Percentiles rank a stretch among this genome's conserved stretches.
Evolutionary conservation across 352 stramenopile genomes (phyloP).

Genomic region (Phytophthora citricola): DNA sequence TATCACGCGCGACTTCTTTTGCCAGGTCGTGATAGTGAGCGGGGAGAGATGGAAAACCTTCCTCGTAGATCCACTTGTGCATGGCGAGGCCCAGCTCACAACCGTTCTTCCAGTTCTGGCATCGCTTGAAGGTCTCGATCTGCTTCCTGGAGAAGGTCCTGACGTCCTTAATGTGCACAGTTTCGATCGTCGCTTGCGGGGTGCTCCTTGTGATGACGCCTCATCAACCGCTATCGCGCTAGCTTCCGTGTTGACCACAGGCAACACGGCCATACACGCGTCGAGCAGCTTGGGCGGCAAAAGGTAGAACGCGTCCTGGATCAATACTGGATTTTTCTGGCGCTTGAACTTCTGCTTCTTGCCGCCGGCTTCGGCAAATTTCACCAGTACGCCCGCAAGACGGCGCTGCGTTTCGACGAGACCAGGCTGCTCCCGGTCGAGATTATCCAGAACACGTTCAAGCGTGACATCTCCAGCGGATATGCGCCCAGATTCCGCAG

Average conservation of each 20-base stretch:
- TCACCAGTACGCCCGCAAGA: neutral
- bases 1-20: neutral
- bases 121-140: constrained; percentile 14
- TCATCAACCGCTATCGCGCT: neutral
- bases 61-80: constrained; percentile 1
- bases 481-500: neutral
- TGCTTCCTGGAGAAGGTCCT: constrained; percentile 8
- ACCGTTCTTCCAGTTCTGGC: constrained; percentile 4
- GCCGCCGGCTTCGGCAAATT: neutral
- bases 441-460: neutral
- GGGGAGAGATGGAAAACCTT: neutral
- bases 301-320: constrained; percentile 20
- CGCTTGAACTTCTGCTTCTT: constrained; percentile 1
- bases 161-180: constrained; percentile 5
- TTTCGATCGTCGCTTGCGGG: neutral
- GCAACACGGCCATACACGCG: constrained; percentile 1
- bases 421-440: neutral
- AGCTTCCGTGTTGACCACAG: neutral
- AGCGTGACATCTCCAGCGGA: constrained; percentile 7
- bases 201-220: neutral
- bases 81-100: neutral
- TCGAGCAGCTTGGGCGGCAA: constrained; percentile 7
- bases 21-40: neutral
- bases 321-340: constrained; percentile 1
- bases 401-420: neutral